Base-by-base conservation (phyloP, 257 asterid genomes). In the Osmanthus fragrans region DNA sequence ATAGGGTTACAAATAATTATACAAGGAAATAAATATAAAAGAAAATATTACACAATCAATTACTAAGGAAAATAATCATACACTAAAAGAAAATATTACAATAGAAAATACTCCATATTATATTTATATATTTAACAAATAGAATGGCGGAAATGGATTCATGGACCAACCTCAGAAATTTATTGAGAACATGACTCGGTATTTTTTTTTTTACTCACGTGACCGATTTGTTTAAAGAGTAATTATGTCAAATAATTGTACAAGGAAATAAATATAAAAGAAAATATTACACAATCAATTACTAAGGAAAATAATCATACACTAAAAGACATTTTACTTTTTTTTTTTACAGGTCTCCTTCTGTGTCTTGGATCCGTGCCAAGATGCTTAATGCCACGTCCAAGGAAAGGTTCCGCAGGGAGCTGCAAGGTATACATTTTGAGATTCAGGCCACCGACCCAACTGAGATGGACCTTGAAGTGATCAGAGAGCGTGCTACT, bases 341-440 rank as follows among this genome's bases (percentile, higher is more conserved):
- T n/a, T n/a, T n/a, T n/a, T n/a, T n/a, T n/a, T n/a, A n/a, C 77
- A 77, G 85, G 85, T 82, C 85, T 25, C 85, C 85, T n/a, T 77
- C 82, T 64, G 33, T 42, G 47, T 82, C 85, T 4, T 71, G 77
- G 23, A 77, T 82, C 11, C 82, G 85, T 56, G 64, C 82, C 47
- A 82, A 82, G 77, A 82, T 77, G 85, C 85, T 81, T 25, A 77
- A 81, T 12, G 82, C 85, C 16, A 82, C 82, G 3, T 82, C 81
- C 71, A 82, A 80, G 68, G 71, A 73, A 67, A 79, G 79, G 58
- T 66, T 80, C 15, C 71, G 85, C 79, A 74, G 80, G 79, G 80
- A 81, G 73, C 78, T 81, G 71, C 21, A 66, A 68, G 84, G 81
- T 49, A 47, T 79, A 75, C 80, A 82, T 47, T 82, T 58, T 40